Evolutionary conservation across 1,284 basidiomycete species (phyloP).

Genomic region (Fomitopsis betulina): DNA sequence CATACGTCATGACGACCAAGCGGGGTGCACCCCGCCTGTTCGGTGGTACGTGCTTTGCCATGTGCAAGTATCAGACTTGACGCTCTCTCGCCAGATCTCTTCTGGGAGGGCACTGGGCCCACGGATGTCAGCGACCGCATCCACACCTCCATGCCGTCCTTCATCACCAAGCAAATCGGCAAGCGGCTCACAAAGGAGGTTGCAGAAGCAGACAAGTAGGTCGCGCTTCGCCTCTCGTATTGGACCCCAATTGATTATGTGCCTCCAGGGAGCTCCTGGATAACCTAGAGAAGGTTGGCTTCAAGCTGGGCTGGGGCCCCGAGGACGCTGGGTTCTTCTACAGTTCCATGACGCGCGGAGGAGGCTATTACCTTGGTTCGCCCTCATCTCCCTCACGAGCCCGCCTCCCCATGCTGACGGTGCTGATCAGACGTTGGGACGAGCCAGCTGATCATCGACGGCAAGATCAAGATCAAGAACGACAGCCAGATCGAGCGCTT

Average conservation of each 20-base stretch:
- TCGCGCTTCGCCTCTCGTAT: background rate
- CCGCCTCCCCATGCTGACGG: background rate
- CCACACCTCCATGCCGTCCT: slow-evolving; percentile 45
- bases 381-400: background rate
- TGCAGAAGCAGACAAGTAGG: slow-evolving; percentile 46
- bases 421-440: slow-evolving; percentile 49
- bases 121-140: slow-evolving; percentile 48
- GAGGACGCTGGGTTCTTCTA: slow-evolving; percentile 49
- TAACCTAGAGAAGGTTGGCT: slow-evolving; percentile 53
- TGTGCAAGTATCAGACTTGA: too few species aligned
- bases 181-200: slow-evolving; percentile 42
- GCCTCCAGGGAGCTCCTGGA: slow-evolving; percentile 44
- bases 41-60: slow-evolving; percentile 22
- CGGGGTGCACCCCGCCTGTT: slow-evolving; percentile 36
- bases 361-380: slow-evolving; percentile 41
- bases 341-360: slow-evolving; percentile 32
- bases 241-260: background rate
- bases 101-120: slow-evolving; percentile 43
- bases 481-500: slow-evolving; percentile 51
- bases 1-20: slow-evolving; percentile 54
- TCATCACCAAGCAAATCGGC: slow-evolving; percentile 39
- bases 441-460: slow-evolving; percentile 59
- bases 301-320: slow-evolving; percentile 49
- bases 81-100: slow-evolving; percentile 35
- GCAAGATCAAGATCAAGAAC: slow-evolving; percentile 72